Conservation (phyloP, 495 filamentous ascomycete genomes). For the Terfezia boudieri region DNA sequence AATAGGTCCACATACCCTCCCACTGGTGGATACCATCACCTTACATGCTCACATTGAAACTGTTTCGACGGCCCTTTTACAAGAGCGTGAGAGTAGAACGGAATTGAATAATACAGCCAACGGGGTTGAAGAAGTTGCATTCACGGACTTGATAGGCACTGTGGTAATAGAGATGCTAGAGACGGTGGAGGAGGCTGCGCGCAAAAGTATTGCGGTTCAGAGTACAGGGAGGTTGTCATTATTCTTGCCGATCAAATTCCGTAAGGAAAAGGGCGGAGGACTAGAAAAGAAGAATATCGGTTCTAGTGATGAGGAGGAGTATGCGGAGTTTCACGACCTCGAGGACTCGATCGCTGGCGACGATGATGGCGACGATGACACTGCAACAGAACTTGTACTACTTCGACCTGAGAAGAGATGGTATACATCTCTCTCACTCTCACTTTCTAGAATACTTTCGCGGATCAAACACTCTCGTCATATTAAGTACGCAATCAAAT, state of each 20-base stretch:
- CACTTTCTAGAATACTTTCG: slow-evolving; percentile 7
- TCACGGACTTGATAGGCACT: slow-evolving; percentile 14
- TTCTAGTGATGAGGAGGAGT: too few relatives aligned
- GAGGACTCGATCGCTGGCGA: too few relatives aligned
- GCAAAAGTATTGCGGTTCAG: slow-evolving; percentile 8
- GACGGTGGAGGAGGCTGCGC: slow-evolving; percentile 7
- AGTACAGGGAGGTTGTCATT: slow-evolving; percentile 6
- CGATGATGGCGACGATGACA: too few relatives aligned
- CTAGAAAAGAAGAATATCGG: too few relatives aligned
- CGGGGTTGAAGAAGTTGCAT: slow-evolving; percentile 8
- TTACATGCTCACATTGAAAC: background rate
- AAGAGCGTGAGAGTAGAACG: background rate
- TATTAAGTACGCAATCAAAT: slow-evolving; percentile 16
- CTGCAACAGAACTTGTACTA: too few relatives aligned
- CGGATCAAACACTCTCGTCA: slow-evolving; percentile 13
- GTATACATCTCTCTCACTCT: background rate
- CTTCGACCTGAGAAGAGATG: background rate
- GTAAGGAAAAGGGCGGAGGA: too few relatives aligned
- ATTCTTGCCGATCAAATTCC: slow-evolving; percentile 8
- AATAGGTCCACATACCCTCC: background rate
- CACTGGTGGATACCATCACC: background rate
- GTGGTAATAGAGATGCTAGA: slow-evolving; percentile 14
- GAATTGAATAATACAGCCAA: too few relatives aligned
- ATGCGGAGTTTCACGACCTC: too few relatives aligned
- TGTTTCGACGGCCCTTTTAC: background rate